Conservation (phyloP, 352 stramenopile species). For the Phytophthora melonis region DNA sequence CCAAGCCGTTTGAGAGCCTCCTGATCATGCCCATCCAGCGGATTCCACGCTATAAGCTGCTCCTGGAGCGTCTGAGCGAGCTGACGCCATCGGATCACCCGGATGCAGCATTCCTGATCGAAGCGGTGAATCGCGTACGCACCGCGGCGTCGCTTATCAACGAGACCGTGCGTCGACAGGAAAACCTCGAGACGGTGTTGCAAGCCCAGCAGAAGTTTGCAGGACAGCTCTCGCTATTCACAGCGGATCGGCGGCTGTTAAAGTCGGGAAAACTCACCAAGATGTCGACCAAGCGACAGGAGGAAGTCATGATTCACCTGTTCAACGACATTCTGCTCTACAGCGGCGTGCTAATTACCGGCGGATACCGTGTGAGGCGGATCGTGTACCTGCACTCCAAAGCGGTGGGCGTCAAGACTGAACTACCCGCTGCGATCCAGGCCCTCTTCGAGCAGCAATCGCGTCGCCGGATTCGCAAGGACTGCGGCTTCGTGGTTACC, state of each 20-base stretch:
- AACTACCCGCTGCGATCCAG: slow-evolving; percentile 61
- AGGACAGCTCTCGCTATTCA: slow-evolving; percentile 78
- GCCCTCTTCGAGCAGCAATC: slow-evolving; percentile 59
- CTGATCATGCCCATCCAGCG: slow-evolving; percentile 94
- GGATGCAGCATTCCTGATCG: slow-evolving; percentile 68
- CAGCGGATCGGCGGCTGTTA: slow-evolving; percentile 64
- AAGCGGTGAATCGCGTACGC: slow-evolving; percentile 69
- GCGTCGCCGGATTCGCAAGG: slow-evolving; percentile 46
- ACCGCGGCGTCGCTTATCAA: slow-evolving; percentile 82
- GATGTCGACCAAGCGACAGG: slow-evolving; percentile 83
- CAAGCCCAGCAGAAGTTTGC: slow-evolving; percentile 87
- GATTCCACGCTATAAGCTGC: slow-evolving; percentile 92
- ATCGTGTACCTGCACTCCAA: slow-evolving; percentile 81
- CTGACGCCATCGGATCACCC: slow-evolving; percentile 67
- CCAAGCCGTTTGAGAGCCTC: slow-evolving; percentile 84
- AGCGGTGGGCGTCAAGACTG: slow-evolving; percentile 68
- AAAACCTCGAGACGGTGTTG: slow-evolving; percentile 83
- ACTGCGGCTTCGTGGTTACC: slow-evolving; percentile 81
- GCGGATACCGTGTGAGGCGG: slow-evolving; percentile 75
- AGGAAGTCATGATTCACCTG: slow-evolving; percentile 87
- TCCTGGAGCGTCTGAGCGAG: slow-evolving; percentile 83
- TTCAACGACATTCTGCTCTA: slow-evolving; percentile 91
- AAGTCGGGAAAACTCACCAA: slow-evolving; percentile 81
- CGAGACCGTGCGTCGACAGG: slow-evolving; percentile 83
- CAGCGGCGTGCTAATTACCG: slow-evolving; percentile 77